These are phyloP conservation scores for Myxozyma melibiosi DNA, from an alignment of 805 yeast genomes.

Conservation along the genomic window DNA sequence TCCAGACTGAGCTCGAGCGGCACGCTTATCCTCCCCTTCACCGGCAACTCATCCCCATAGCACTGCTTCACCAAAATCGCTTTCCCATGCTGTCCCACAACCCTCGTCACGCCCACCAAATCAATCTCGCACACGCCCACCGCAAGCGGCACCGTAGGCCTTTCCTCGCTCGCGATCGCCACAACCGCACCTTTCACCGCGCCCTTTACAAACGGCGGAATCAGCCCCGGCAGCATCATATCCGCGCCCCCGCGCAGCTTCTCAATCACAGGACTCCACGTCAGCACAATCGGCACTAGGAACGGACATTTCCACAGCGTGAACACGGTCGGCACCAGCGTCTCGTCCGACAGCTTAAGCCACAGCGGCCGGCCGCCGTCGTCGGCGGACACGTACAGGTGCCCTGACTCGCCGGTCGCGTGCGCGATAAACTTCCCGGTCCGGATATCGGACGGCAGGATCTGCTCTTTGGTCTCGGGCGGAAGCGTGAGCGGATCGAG, in stretches of 20 bases:
- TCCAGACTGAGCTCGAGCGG: conserved; percentile 47
- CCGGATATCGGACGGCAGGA: conserved; percentile 60
- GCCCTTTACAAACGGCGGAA: conserved; percentile 57
- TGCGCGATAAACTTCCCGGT: conserved; percentile 62
- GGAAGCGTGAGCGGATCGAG: conserved; percentile 44
- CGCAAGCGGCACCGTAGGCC: conserved; percentile 68
- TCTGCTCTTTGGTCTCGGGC: conserved; percentile 46
- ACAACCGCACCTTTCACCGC: conserved; percentile 61
- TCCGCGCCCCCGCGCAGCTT: conserved; percentile 76
- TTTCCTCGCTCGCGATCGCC: conserved; percentile 63
- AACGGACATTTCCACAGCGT: conserved; percentile 71
- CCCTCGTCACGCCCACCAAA: conserved; percentile 45
- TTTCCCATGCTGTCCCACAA: conserved; percentile 65
- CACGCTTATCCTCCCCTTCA: conserved; percentile 45
- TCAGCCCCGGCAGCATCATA: conserved; percentile 49
- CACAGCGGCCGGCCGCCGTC: conserved; percentile 63
- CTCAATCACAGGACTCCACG: conserved; percentile 74
- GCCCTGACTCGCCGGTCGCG: conserved; percentile 53
- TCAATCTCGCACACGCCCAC: conserved; percentile 64
- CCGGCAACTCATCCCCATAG: conserved; percentile 64
- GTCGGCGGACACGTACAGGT: conserved; percentile 63
- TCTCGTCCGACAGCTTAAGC: conserved; percentile 51
- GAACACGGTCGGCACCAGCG: conserved; percentile 68
- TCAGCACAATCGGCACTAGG: conserved; percentile 65
- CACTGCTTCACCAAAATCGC: conserved; percentile 76